Evolutionary conservation across 1,284 basidiomycete species (phyloP), one percentile per base, ranked within the genome.

Genomic region (Singerocomus inundabilis): DNA sequence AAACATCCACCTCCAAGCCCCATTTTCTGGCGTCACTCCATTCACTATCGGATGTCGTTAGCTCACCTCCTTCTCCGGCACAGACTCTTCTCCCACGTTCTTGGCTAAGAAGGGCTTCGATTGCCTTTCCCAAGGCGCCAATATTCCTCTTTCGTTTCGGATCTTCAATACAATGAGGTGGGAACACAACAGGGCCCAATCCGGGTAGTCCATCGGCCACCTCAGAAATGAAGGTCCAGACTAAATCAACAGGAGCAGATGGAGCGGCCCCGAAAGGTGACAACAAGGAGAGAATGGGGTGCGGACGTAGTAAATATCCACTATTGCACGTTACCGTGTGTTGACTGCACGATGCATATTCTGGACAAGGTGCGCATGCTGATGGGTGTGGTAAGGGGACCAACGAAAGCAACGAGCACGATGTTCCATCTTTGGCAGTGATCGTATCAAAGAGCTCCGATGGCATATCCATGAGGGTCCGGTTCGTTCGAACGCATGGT

Each of bases 351-450:
- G 73, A 73, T 3, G 85, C 95, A 67, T 93, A 89, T 42, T 80
- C 75, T 11, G 95, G 95, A 66, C 94, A 98, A 13, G 84, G 81
- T 3, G 88, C 85, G 70, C 94, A 98, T n/a, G 76, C 62, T 29
- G 81, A 75, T 0, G 93, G 85, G 48, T 75, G 78, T 29, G 81
- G 79, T 32, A 86, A 57, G 16, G 82, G 81, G 33, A 83, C 46
- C 29, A 87, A 57, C 7, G 80, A 73, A 26, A 76, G 71, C 42
- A 77, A 67, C 39, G 85, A 77, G 65, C 82, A 84, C 12, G 72
- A 64, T 50, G 68, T 71, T 48, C 71, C 70, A 18, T 64, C 66
- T 52, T 74, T 69, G 25, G 66, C 48, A 45, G 52, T 54, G 51
- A 68, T 56, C 43, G 51, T 55, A 47, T 72, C 66, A 54, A 63